These are phyloP conservation scores for Hypoxylon sp. DNA, from an alignment of 2,329 filamentous ascomycete genomes.

Conservation along the genomic window DNA sequence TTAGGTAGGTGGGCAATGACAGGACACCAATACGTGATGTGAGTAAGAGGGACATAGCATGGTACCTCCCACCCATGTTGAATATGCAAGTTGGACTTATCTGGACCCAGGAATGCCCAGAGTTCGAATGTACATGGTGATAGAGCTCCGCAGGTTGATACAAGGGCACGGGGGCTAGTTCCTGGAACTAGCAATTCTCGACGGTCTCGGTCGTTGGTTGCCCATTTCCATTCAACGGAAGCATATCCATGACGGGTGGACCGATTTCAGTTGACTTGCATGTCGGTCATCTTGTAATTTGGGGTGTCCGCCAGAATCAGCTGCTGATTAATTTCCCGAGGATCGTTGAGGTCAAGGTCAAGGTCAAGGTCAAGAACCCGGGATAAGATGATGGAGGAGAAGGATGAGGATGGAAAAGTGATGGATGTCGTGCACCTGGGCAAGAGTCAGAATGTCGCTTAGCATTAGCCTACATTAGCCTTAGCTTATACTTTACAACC, in stretches of 20 bases:
- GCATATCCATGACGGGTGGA: constrained; percentile 1
- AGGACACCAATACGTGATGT: constrained; percentile 21
- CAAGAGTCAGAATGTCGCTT: no score
- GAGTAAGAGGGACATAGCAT: constrained; percentile 1
- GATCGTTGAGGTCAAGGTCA: constrained; percentile 4
- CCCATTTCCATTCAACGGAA: constrained; percentile 1
- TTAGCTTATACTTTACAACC: no score
- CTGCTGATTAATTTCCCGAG: constrained; percentile 7
- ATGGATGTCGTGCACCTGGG: constrained; percentile 24
- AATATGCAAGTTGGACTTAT: constrained; percentile 12
- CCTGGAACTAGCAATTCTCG: constrained; percentile 4
- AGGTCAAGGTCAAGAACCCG: constrained; percentile 9
- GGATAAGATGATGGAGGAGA: constrained; percentile 9
- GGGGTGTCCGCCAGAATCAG: constrained; percentile 23
- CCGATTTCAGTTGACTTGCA: constrained; percentile 12
- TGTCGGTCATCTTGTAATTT: not conserved
- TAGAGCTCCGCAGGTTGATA: constrained; percentile 3
- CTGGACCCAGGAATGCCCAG: constrained; percentile 11
- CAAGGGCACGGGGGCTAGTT: not conserved
- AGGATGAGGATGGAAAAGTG: constrained; percentile 2
- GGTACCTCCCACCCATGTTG: constrained; percentile 7
- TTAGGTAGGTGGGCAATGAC: constrained; percentile 14
- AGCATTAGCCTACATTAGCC: constrained; percentile 40
- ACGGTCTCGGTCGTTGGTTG: not conserved
- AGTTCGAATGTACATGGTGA: constrained; percentile 10